Base-by-base conservation (phyloP, 768 basidiomycete genomes). In the Tylopilus cervinicoccineus region DNA sequence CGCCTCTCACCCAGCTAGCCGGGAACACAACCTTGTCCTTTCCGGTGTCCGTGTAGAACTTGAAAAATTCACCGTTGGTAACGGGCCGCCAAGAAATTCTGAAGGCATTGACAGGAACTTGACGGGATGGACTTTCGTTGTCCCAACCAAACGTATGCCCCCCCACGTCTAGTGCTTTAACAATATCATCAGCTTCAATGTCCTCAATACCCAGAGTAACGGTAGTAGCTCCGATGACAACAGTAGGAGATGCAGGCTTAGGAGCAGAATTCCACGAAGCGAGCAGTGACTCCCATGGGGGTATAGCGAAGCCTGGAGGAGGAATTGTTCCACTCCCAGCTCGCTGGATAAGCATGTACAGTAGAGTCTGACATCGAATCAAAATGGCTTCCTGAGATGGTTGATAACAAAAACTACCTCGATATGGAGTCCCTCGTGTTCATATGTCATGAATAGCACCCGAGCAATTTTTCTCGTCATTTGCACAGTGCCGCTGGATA, bases 261-360 rank as follows among this genome's bases (percentile, higher is more conserved):
- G 80, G 75, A 29, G 71, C 65, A 9, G 72, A 54, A 36, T 72
- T 69, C 80, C 81, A 81, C 5, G 63, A 56, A 27, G 63, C 64
- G 11, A 72, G 63, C n/a, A 86, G 71, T 6, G 72, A 64, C 2
- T 71, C 67, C 84, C 91, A 98, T 7, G 80, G 73, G 0, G 96
- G 96, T 0, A 72, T 59, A 3, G 79, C 67, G 62, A 93, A 92
- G 3, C 81, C 86, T 0, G 75, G 72, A 0, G 96, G 94, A 5
- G 91, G 80, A 33, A 88, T 73, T 3, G 91, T 90, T 4, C 88
- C 86, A 0, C 72, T 79, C 32, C 86, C 88, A 16, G 86, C 80
- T 38, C 82, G 78, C 63, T 93, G 95, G 5, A 94, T 62, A 11
- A 95, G 80, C 92, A 97, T 97, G 67, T 97, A 98, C 4, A 98